These are phyloP conservation scores for Macadamia integrifolia DNA, from an alignment of 164 flowering plant genomes.

Conservation along the genomic window DNA sequence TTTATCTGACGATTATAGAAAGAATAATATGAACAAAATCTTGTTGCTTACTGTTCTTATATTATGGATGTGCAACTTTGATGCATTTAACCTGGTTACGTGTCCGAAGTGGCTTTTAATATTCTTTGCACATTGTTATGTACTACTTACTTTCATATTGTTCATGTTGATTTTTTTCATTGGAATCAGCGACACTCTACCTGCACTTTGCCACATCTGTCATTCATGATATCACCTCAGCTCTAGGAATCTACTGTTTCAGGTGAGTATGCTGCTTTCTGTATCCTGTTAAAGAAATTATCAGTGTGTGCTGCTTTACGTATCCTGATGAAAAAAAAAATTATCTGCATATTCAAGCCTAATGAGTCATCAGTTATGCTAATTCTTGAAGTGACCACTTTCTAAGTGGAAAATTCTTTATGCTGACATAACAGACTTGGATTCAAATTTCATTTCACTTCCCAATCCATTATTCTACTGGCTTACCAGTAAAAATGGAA, in stretches of 20 bases:
- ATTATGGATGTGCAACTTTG: background rate
- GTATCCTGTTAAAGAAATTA: too few species aligned
- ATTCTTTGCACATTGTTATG: too few species aligned
- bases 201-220: constrained; percentile 89
- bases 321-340: too few species aligned
- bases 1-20: too few species aligned
- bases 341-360: background rate
- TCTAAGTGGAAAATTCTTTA: too few species aligned
- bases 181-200: constrained; percentile 58
- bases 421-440: background rate
- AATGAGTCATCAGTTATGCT: too few species aligned
- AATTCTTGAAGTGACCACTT: too few species aligned
- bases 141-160: background rate
- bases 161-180: constrained; percentile 11
- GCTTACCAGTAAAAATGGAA: too few species aligned
- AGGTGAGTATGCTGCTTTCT: constrained; percentile 45
- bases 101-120: too few species aligned
- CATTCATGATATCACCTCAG: constrained; percentile 81
- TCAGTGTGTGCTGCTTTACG: too few species aligned
- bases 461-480: too few species aligned
- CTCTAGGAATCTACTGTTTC: constrained; percentile 91
- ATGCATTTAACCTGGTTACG: too few species aligned
- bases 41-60: background rate
- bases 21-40: background rate
- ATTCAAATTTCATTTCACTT: background rate